Evolutionary conservation across 2,329 filamentous ascomycete genomes (phyloP).

Genomic region (Penicillium sp.): DNA sequence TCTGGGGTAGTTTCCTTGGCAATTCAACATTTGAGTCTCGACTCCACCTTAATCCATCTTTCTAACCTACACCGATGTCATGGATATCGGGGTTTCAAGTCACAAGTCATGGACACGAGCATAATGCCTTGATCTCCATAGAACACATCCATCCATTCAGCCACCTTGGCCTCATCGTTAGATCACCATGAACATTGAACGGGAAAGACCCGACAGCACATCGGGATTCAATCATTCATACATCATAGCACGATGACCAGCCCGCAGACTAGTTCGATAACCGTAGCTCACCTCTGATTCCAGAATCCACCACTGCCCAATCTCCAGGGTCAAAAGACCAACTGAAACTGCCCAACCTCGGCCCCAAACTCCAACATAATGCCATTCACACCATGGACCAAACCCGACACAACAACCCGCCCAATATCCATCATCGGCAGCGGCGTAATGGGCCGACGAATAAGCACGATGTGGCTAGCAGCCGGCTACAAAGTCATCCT

Average conservation of each 20-base stretch:
- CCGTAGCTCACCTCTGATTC: background rate
- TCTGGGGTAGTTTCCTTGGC: too few relatives aligned
- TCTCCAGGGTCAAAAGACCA: background rate
- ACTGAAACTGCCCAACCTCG: background rate
- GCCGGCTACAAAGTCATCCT: constrained; percentile 17
- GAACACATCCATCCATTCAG: background rate
- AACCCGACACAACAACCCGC: constrained; percentile 19
- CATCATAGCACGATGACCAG: constrained; percentile 10
- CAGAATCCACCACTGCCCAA: background rate
- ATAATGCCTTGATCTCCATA: too few relatives aligned
- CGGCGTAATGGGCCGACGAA: constrained; percentile 23
- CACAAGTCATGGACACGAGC: too few relatives aligned
- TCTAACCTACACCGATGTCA: too few relatives aligned
- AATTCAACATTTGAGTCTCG: too few relatives aligned
- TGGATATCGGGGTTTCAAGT: too few relatives aligned
- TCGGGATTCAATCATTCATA: constrained; percentile 7
- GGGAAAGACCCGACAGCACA: background rate
- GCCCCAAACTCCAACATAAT: constrained; percentile 11
- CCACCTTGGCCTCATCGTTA: constrained; percentile 11
- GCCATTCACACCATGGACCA: constrained; percentile 18
- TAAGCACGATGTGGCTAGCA: constrained; percentile 24
- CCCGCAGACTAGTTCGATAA: background rate
- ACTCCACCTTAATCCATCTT: too few relatives aligned
- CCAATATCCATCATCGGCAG: constrained; percentile 23
- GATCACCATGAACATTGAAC: constrained; percentile 13